Percentiles rank a stretch among this genome's conserved stretches.
Conservation (phyloP, 208 protist species). For the Wallacemonas sp. region DNA sequence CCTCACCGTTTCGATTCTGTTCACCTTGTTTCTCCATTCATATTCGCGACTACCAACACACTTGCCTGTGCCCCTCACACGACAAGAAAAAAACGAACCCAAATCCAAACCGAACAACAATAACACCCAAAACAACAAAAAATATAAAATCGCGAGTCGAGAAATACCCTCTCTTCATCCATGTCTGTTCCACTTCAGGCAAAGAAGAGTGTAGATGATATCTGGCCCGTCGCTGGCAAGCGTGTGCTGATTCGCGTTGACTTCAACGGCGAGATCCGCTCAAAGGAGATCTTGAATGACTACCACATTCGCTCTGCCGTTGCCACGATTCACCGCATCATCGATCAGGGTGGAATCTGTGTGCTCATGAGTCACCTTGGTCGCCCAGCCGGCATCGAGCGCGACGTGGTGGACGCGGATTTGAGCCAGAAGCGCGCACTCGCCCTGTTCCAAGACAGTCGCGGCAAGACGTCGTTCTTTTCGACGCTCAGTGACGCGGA, state of each 20-base stretch:
- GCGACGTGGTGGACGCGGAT: conserved; percentile 32
- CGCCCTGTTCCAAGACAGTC: conserved; percentile 39
- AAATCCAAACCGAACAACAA: too few species aligned
- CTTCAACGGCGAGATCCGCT: conserved; percentile 96
- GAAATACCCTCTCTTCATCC: too few species aligned
- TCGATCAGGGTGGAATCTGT: conserved; percentile 92
- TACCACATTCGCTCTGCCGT: conserved; percentile 94
- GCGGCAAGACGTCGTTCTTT: conserved; percentile 79
- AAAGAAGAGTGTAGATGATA: conserved; percentile 85
- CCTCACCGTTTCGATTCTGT: conserved; percentile 13
- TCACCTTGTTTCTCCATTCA: too few species aligned
- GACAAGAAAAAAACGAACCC: too few species aligned
- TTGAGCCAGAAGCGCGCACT: conserved; percentile 26
- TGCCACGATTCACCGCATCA: conserved; percentile 95
- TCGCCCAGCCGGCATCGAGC: conserved; percentile 93
- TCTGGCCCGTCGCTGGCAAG: conserved; percentile 92
- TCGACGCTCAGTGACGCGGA: conserved; percentile 51
- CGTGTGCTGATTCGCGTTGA: conserved; percentile 95
- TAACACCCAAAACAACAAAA: too few species aligned
- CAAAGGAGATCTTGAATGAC: conserved; percentile 93
- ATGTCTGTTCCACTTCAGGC: conserved; percentile 28
- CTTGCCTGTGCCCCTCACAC: too few species aligned
- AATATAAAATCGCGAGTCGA: too few species aligned
- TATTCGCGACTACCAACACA: too few species aligned
- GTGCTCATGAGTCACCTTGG: conserved; percentile 97